A percentile compares a stretch with the other conserved stretches of the same genome.
Evolutionary conservation across 306 rosid species (phyloP).

Genomic region (Pyrus betulifolia): DNA sequence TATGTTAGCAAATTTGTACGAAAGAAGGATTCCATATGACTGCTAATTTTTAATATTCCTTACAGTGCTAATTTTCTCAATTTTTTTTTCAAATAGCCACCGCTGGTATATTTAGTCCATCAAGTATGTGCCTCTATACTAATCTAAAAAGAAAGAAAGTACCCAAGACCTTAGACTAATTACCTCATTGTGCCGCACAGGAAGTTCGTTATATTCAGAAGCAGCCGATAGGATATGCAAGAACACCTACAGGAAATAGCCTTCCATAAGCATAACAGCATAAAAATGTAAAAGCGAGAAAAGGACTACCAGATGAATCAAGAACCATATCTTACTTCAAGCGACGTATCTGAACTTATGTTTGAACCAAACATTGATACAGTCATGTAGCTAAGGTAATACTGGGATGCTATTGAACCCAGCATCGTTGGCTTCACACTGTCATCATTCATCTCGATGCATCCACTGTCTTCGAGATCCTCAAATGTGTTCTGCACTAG

Average conservation of each 20-base stretch:
- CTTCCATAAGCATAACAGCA: background rate
- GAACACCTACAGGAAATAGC: constrained; percentile 52
- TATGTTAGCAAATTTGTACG: background rate
- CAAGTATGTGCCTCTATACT: background rate
- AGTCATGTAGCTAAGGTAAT: constrained; percentile 89
- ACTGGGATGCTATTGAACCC: constrained; percentile 92
- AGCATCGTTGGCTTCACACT: constrained; percentile 67
- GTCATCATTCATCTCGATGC: constrained; percentile 73
- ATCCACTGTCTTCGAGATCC: constrained; percentile 98
- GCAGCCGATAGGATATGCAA: constrained; percentile 88
- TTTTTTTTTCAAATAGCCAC: too few relatives aligned
- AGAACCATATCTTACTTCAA: constrained; percentile 56
- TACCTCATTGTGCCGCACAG: constrained; percentile 97
- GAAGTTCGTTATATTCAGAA: constrained; percentile 85
- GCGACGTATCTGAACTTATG: constrained; percentile 82
- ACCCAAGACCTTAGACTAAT: background rate
- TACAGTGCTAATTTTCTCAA: too few relatives aligned
- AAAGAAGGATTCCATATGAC: background rate
- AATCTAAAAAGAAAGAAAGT: background rate
- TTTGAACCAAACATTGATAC: constrained; percentile 94
- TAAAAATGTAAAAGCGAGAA: background rate
- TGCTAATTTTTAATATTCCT: too few relatives aligned
- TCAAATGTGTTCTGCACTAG: constrained; percentile 77
- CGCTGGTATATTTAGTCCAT: background rate
- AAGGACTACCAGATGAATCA: constrained; percentile 1